These are phyloP conservation scores for Melaleuca alternifolia DNA, from an alignment of 345 rosid genomes.

Conservation along the genomic window DNA sequence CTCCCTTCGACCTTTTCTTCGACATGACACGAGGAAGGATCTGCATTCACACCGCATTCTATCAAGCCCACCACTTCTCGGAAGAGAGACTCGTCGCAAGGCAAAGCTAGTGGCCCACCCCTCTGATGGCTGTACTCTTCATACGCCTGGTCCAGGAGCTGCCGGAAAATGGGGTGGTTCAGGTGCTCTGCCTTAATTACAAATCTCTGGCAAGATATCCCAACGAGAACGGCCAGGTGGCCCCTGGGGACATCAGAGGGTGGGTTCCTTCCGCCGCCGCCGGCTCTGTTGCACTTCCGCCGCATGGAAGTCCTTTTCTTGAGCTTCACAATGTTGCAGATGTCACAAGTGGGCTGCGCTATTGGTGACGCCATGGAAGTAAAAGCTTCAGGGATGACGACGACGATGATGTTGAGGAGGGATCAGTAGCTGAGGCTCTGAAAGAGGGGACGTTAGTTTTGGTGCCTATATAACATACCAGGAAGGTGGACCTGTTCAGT, in stretches of 20 bases:
- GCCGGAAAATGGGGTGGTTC: conserved; percentile 20
- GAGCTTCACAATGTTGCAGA: conserved; percentile 17
- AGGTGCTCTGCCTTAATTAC: conserved; percentile 15
- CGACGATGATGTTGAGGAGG: background rate
- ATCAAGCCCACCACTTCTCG: conserved; percentile 15
- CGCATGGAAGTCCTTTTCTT: conserved; percentile 5
- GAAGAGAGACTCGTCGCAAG: conserved; percentile 17
- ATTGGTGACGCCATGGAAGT: conserved; percentile 3
- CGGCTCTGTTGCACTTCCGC: conserved; percentile 9
- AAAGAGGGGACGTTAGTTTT: background rate
- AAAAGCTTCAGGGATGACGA: background rate
- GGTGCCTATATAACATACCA: background rate
- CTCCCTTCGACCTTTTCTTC: background rate
- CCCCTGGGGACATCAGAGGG: conserved; percentile 22
- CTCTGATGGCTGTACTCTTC: conserved; percentile 10
- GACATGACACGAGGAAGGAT: background rate
- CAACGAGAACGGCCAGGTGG: conserved; percentile 20
- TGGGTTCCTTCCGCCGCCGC: conserved; percentile 5
- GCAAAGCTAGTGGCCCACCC: conserved; percentile 20
- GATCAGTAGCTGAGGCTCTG: background rate
- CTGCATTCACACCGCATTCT: background rate
- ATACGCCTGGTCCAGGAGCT: conserved; percentile 18
- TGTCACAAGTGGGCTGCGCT: conserved; percentile 1
- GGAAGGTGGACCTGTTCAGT: background rate
- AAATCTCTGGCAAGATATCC: conserved; percentile 14